These are phyloP conservation scores for Agrocybe praecox DNA, from an alignment of 768 basidiomycete genomes.

Conservation along the genomic window DNA sequence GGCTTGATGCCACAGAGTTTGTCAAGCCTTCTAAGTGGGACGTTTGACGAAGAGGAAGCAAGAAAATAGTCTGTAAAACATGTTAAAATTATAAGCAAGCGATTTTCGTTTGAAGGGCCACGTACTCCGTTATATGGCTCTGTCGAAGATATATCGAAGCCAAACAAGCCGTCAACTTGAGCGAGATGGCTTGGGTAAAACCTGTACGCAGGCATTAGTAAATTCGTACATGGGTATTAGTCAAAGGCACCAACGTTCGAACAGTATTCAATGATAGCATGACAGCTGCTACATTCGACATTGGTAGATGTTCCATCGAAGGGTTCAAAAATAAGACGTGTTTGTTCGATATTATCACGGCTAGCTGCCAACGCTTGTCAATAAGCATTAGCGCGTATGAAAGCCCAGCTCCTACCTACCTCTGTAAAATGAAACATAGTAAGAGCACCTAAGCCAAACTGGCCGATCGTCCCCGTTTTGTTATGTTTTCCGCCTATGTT, in stretches of 20 bases:
- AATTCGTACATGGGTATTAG: background rate
- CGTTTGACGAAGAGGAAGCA: constrained; percentile 41
- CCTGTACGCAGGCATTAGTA: constrained; percentile 22
- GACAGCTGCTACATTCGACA: constrained; percentile 30
- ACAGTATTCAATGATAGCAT: constrained; percentile 33
- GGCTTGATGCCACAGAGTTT: constrained; percentile 21
- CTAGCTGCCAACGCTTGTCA: constrained; percentile 24
- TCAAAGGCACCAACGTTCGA: constrained; percentile 27
- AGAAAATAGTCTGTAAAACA: constrained; percentile 28
- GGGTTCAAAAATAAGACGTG: constrained; percentile 47
- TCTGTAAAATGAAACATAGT: constrained; percentile 57
- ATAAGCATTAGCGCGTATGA: background rate
- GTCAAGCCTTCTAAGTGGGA: constrained; percentile 19
- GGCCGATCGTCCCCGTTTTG: constrained; percentile 43
- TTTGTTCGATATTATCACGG: constrained; percentile 33
- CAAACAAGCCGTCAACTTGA: constrained; percentile 40
- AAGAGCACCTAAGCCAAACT: constrained; percentile 53
- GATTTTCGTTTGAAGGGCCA: background rate
- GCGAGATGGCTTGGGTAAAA: constrained; percentile 43
- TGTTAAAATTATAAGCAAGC: background rate
- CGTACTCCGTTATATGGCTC: constrained; percentile 43
- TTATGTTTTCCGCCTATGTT: constrained; percentile 47
- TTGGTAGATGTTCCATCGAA: constrained; percentile 40
- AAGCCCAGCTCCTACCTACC: constrained; percentile 26
- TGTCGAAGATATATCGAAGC: constrained; percentile 30